phyloP scores from a whole-genome alignment of 2,329 filamentous ascomycete species.

The Aspergillus tanneri region DNA sequence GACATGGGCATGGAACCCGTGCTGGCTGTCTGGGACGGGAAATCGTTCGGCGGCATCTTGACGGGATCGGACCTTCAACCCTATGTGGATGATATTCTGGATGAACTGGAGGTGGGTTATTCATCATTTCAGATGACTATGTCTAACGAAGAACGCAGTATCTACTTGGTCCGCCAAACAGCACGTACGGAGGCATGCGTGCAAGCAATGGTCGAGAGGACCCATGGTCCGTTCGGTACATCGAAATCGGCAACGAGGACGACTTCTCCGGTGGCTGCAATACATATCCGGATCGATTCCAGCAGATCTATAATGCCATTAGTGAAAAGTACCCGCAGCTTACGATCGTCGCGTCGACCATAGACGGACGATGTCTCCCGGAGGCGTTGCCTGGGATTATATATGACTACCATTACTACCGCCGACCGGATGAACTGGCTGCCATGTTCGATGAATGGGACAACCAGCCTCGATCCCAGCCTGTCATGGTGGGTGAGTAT shows the following conservation, averaged over 20 bases:
- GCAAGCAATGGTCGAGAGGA: slow-evolving; percentile 58
- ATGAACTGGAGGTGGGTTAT: slow-evolving; percentile 54
- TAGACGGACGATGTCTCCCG: slow-evolving; percentile 23
- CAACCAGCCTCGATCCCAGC: slow-evolving; percentile 42
- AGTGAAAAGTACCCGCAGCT: slow-evolving; percentile 54
- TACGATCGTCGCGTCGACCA: slow-evolving; percentile 52
- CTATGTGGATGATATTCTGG: slow-evolving; percentile 58
- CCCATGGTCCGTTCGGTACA: slow-evolving; percentile 58
- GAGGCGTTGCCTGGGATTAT: slow-evolving; percentile 37
- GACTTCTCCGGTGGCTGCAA: slow-evolving; percentile 53
- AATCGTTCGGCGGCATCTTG: slow-evolving; percentile 52
- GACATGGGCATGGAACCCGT: slow-evolving; percentile 58
- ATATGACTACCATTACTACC: slow-evolving; percentile 54
- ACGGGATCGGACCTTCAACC: slow-evolving; percentile 51
- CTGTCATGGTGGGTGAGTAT: slow-evolving; percentile 28
- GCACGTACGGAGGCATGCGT: slow-evolving; percentile 57
- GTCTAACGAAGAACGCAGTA: slow-evolving; percentile 38
- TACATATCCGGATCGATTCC: slow-evolving; percentile 55
- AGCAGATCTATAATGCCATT: slow-evolving; percentile 58
- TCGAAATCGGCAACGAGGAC: slow-evolving; percentile 67
- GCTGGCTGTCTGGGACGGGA: slow-evolving; percentile 57
- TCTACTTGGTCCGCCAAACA: slow-evolving; percentile 53
- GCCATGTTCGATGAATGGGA: slow-evolving; percentile 54
- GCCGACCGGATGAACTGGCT: slow-evolving; percentile 50
- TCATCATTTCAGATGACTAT: not conserved